These are phyloP conservation scores for Crassisporium funariophilum DNA, from an alignment of 768 basidiomycete species.

Conservation along the genomic window DNA sequence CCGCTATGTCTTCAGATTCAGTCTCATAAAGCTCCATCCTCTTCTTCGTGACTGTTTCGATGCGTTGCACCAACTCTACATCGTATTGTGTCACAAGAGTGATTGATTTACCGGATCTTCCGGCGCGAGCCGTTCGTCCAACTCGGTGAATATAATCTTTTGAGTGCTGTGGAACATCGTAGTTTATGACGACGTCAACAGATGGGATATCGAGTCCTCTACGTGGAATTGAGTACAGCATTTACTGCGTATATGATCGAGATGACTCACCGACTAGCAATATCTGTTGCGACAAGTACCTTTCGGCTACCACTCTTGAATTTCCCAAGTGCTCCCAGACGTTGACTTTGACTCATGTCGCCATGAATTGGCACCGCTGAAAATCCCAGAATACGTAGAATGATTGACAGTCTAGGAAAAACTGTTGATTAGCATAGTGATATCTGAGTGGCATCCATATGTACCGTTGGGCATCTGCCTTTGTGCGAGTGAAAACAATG, in stretches of 20 bases:
- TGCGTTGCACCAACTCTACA: constrained; percentile 93
- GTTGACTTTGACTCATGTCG: constrained; percentile 90
- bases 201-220: constrained; percentile 95
- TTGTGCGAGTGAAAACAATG: constrained; percentile 96
- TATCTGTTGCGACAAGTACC: constrained; percentile 93
- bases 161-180: constrained; percentile 95
- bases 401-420: constrained; percentile 72
- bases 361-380: constrained; percentile 96
- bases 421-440: background rate
- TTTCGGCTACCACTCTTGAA: constrained; percentile 94
- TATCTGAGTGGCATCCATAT: constrained; percentile 14
- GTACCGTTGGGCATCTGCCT: constrained; percentile 86
- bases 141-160: constrained; percentile 99
- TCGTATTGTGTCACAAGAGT: constrained; percentile 99
- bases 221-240: constrained; percentile 5
- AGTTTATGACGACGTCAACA: constrained; percentile 97
- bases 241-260: background rate
- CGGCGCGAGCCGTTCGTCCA: constrained; percentile 95
- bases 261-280: constrained; percentile 79
- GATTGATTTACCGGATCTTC: constrained; percentile 94
- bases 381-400: constrained; percentile 89
- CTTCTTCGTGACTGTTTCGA: constrained; percentile 90
- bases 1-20: constrained; percentile 85
- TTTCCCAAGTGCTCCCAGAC: constrained; percentile 90
- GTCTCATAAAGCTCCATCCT: constrained; percentile 89